Base-by-base conservation (phyloP, 2,329 filamentous ascomycete species). In the Alternaria panax region DNA sequence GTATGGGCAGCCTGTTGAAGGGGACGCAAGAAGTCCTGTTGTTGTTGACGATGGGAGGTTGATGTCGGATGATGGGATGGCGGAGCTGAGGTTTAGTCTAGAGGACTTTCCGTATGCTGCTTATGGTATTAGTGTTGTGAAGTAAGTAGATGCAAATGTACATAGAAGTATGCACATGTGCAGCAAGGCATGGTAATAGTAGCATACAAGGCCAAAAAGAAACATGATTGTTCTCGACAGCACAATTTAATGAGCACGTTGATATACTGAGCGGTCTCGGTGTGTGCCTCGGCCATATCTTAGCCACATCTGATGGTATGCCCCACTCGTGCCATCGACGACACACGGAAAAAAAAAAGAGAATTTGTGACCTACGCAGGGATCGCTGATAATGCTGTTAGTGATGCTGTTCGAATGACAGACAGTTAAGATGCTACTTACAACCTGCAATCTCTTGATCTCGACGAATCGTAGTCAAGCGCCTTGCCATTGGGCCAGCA, bases 401-500 rank as follows among this genome's bases (percentile, higher is more conserved):
- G 16, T 6, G 3, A 7, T 2, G 32, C 4, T 12, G 16, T 36
- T 36, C 32, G 32, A 36, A n/a, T 36, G 5, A 16, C 28, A n/a
- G 32, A 16, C 6, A 36, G n/a, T 16, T 36, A 6, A 16, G 14
- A n/a, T 36, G 32, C 32, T 36, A 36, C 32, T 36, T 36, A 36
- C 32, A 38, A 38, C 34, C 34, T 38, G 34, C 34, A 38, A 38
- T 38, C 34, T 38, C 34, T 38, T 38, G 34, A 38, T 38, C 18
- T 38, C 34, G 34, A 51, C n/a, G n/a, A 62, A 69, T 82, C 82
- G 82, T 83, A 84, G 82, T 83, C 82, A 83, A 83, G 80, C 82
- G 81, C 82, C 82, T 83, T 84, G 81, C 81, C 82, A 84, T 84
- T 84, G 81, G 81, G 82, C 82, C 82, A 84, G 68, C 67, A 62